phyloP scores from a whole-genome alignment of 2,329 filamentous ascomycete species.

The Ceratocystis colombiana region DNA sequence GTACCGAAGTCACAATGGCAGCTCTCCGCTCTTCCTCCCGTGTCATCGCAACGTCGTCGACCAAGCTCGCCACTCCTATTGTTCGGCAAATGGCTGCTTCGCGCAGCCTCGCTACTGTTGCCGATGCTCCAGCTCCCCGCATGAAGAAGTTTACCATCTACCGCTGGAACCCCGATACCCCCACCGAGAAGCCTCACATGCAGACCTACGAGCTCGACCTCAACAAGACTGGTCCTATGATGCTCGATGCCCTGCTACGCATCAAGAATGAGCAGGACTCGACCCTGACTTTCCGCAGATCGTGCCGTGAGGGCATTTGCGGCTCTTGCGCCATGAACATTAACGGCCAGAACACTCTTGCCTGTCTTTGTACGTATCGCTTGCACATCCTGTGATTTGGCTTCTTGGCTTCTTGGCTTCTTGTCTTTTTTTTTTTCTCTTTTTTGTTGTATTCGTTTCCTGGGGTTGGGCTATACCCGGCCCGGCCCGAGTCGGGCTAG shows the following conservation, averaged over 20 bases:
- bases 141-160: constrained; percentile 98
- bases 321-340: constrained; percentile 99
- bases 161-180: constrained; percentile 93
- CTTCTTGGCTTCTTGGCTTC: no score
- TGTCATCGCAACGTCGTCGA: constrained; percentile 41
- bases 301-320: constrained; percentile 96
- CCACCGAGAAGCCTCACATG: constrained; percentile 87
- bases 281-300: constrained; percentile 88
- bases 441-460: not conserved
- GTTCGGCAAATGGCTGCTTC: constrained; percentile 37
- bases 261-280: constrained; percentile 99
- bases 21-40: constrained; percentile 51
- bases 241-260: constrained; percentile 88
- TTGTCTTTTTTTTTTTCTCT: not conserved
- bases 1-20: constrained; percentile 40
- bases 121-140: constrained; percentile 50
- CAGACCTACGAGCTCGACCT: constrained; percentile 90
- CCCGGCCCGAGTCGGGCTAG: constrained; percentile 18
- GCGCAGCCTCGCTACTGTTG: constrained; percentile 47
- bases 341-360: constrained; percentile 94
- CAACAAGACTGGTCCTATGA: constrained; percentile 99
- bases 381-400: not conserved
- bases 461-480: not conserved
- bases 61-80: constrained; percentile 35
- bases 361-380: constrained; percentile 75